Base-by-base conservation (phyloP, 305 asterid genomes). In the Solanum hybrid region DNA sequence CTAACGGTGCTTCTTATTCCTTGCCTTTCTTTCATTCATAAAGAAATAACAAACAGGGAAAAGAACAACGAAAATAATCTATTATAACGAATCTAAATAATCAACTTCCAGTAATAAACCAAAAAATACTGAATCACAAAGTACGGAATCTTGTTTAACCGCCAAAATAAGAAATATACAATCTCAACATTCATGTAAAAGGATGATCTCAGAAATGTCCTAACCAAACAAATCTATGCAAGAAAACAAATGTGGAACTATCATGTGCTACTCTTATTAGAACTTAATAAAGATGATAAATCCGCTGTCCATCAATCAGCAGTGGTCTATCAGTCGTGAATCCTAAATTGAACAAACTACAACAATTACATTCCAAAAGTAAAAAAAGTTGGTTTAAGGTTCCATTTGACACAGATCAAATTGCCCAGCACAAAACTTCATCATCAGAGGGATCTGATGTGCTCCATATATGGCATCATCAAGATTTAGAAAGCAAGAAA, bases 381-480 rank as follows among this genome's bases (percentile, higher is more conserved):
- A 88, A 80, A 12, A 88, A 78, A 78, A 56, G 72, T 35, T 76
- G 46, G 60, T 78, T 80, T 29, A 42, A 13, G 84, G 85, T 87
- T 87, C 89, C 89, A 78, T 77, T 88, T 77, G 89, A 88, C 35
- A 40, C 34, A 46, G 81, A 34, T 72, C 69, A 24, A 73, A 38
- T 38, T 38, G 69, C 42, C 88, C 78, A 42, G 88, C 91, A 90
- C 91, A 92, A 78, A 94, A 88, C 90, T 89, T 89, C 91, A 90
- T 90, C 94, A 90, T 80, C 92, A 88, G 91, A 93, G 94, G 92
- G 93, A 94, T 90, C 93, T 88, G 92, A 94, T 90, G 90, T 91
- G 91, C 91, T 86, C 92, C 93, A 90, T 88, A 89, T 87, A 91
- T 85, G 91, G 90, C 90, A 93, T 90, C 92, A 92, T 90, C 90